Percentiles rank a stretch among this genome's conserved stretches.
phyloP scores from a whole-genome alignment of 352 stramenopile genomes.

The Phytophthora litchii region DNA sequence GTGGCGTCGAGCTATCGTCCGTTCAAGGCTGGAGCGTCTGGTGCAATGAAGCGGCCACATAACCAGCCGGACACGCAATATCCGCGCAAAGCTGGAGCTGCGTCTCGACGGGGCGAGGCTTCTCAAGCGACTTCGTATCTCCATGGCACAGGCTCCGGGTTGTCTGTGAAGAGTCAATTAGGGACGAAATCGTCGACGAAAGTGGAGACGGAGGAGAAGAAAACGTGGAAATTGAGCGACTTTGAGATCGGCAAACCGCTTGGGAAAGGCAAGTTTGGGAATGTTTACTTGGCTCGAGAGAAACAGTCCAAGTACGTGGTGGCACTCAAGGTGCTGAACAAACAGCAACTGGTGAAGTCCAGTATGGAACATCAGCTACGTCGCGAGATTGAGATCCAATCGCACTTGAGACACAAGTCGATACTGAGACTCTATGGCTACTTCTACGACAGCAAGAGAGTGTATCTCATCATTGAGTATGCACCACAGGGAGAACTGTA shows the following conservation, averaged over 20 bases:
- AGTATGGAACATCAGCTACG: constrained; percentile 98
- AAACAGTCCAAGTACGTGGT: constrained; percentile 99
- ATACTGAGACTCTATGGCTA: constrained; percentile 98
- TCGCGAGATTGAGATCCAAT: constrained; percentile 99
- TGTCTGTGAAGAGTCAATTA: constrained; percentile 15
- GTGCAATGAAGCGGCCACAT: constrained; percentile 41
- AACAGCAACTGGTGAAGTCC: constrained; percentile 97
- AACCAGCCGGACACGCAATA: constrained; percentile 34
- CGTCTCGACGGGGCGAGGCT: constrained; percentile 25
- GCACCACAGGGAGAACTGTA: constrained; percentile 98
- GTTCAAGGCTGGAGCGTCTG: constrained; percentile 18
- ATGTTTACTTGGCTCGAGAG: constrained; percentile 98
- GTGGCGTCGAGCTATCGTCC: constrained; percentile 3
- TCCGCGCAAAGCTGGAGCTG: constrained; percentile 34
- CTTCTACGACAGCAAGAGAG: constrained; percentile 98
- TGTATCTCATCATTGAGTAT: constrained; percentile 99
- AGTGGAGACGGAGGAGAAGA: constrained; percentile 28
- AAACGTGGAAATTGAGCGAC: constrained; percentile 95
- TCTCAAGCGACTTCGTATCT: constrained; percentile 23
- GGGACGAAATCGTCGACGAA: neutral
- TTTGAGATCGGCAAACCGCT: constrained; percentile 99
- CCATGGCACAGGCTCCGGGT: constrained; percentile 11
- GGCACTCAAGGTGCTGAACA: constrained; percentile 98
- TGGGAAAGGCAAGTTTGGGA: constrained; percentile 98
- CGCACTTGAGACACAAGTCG: constrained; percentile 96